Base-by-base conservation (phyloP, 345 rosid genomes). In the Xanthoceras sorbifolium region DNA sequence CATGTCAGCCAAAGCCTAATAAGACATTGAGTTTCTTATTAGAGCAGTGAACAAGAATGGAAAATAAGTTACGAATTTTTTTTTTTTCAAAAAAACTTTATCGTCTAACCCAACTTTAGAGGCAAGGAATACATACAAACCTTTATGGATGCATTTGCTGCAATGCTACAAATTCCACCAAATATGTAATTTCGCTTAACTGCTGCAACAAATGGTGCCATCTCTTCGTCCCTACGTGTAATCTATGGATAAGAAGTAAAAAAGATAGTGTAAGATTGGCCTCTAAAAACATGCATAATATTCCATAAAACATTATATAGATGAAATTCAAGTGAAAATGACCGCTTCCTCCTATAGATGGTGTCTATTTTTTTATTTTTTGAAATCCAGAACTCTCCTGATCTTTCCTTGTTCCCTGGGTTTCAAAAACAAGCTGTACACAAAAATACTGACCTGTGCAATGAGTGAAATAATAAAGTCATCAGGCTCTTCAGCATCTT, bases 401-500 rank as follows among this genome's bases (percentile, higher is more conserved):
- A 38, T 38, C 46, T 42, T 42, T 42, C 46, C 46, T 42, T 42
- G 46, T 42, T 42, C 46, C 46, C 26, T 22, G 9, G 25, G 28
- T 20, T 57, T 57, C 8, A 57, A 62, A 59, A 63, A 57, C 22
- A 57, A 69, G 69, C 17, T 52, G 67, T 48, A 73, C 31, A 55
- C 25, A 18, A 29, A 72, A 76, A 78, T 42, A 82, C 78, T 50
- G 38, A 96, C 99, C 97, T 91, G 94, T 74, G 99, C 86, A 77
- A 93, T 91, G 25, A 96, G 94, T 72, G 98, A 87, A 84, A 96
- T 90, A 64, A 96, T 87, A 70, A 91, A 96, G 85, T 93, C 95
- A 75, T 96, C 99, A 2, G 99, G 99, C 87, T 96, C 99, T 85
- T 96, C 98, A 8, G 97, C 92, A 82, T 96, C 97, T 72, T 91